A percentile compares a stretch with the other conserved stretches of the same genome.
phyloP scores from a whole-genome alignment of 2,329 filamentous ascomycete species.

The Scopulariopsis brevicaulis region DNA sequence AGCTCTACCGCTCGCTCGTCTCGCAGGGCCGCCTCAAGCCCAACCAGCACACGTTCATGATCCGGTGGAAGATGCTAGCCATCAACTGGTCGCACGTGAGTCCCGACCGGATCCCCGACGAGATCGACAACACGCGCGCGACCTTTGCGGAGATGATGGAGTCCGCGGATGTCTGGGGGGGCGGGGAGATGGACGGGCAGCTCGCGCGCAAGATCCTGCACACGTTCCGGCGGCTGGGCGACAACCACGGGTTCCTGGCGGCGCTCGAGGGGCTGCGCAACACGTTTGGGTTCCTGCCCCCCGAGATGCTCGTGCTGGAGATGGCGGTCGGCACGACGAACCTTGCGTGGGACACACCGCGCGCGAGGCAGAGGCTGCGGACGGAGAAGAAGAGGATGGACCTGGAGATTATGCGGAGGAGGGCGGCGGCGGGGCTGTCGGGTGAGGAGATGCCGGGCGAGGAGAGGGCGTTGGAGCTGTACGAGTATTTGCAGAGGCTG shows the following conservation, averaged over 20 bases:
- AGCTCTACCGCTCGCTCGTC: conserved; percentile 44
- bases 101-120: conserved; percentile 14
- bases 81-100: conserved; percentile 33
- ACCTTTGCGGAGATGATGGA: conserved; percentile 38
- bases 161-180: conserved; percentile 30
- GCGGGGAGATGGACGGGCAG: conserved; percentile 25
- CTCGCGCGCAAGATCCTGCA: conserved; percentile 37
- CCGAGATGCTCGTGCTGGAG: conserved; percentile 34
- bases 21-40: conserved; percentile 37
- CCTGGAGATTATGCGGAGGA: conserved; percentile 18
- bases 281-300: conserved; percentile 28
- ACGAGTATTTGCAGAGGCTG: conserved; percentile 27
- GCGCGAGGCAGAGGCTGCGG: conserved; percentile 27
- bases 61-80: conserved; percentile 50
- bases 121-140: conserved; percentile 22
- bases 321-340: conserved; percentile 31
- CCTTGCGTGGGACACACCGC: conserved; percentile 27
- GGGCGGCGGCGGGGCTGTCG: neutral
- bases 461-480: conserved; percentile 25
- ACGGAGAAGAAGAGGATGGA: conserved; percentile 30
- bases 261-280: conserved; percentile 30
- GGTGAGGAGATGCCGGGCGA: conserved; percentile 21
- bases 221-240: conserved; percentile 33
- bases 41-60: conserved; percentile 57
- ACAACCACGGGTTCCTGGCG: conserved; percentile 31